Evolutionary conservation across 2,329 filamentous ascomycete species (phyloP), one percentile per base, ranked within the genome.

Genomic region (Nemania serpens): DNA sequence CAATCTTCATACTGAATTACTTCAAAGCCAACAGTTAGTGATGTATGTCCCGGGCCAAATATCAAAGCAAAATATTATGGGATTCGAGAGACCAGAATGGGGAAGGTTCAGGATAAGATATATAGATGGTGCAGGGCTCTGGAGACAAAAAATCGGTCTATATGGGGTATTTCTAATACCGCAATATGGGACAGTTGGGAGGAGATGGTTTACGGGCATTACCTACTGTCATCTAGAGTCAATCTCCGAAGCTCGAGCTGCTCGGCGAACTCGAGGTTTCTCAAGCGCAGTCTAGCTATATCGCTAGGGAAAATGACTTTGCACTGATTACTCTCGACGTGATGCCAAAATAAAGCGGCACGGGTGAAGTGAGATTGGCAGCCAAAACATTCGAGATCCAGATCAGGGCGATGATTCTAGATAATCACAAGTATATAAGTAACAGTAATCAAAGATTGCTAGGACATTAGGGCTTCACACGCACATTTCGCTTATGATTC

Each of bases 341-440:
- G 83, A 0, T 60, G 39, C 54, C 84, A 75, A 37, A 83, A 75
- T 0, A 52, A 63, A 0, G 75, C 72, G 0, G 79, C 70, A 1
- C 74, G 72, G 0, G 34, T 48, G 57, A 82, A 84, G 0, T 70
- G 70, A 1, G 66, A 60, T 0, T 67, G 52, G 59, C 83, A 85
- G 25, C 78, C 82, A 1, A 81, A 81, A 49, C 83, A 85, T 2
- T 63, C 48, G 1, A 85, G 73, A 1, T 76, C 61, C 55, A 82
- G 78, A 17, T 71, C 66, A 12, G 74, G 64, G 5, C 74, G 73
- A 58, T 82, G 81, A 11, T 65, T 50, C 78, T 81, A 45, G 17
- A 46, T 17, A 3, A 7, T 29, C 25, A 15, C 2, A 13, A n/a
- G 4, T 43, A 33, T 13, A 5, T 33, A 5, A 5, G 50, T 70